Percentiles rank a stretch among this genome's conserved stretches.
phyloP scores from a whole-genome alignment of 768 basidiomycete genomes.

The Calocybe indica region DNA sequence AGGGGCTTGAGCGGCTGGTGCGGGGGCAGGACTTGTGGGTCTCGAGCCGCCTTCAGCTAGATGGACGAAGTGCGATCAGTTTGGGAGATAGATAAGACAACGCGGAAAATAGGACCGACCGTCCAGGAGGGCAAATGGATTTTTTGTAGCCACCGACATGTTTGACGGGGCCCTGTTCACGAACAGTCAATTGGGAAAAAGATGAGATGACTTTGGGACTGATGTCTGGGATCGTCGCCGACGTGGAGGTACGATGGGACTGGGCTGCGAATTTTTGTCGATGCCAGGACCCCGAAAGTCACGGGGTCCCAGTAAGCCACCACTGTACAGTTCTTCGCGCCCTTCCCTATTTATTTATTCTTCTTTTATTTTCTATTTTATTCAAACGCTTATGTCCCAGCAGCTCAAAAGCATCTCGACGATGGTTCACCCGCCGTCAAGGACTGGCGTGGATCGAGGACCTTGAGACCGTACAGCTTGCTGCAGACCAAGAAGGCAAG shows the following conservation, averaged over 20 bases:
- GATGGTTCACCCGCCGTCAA: conserved; percentile 66
- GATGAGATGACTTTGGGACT: conserved; percentile 4
- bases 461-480: conserved; percentile 80
- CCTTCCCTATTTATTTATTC: conserved; percentile 7
- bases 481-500: conserved; percentile 53
- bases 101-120: conserved; percentile 38
- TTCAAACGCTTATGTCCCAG: conserved; percentile 55
- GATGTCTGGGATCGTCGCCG: conserved; percentile 1
- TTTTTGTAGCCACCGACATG: conserved; percentile 90
- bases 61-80: conserved; percentile 2
- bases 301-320: conserved; percentile 45
- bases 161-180: conserved; percentile 56
- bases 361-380: not conserved
- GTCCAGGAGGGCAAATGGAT: conserved; percentile 80
- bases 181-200: conserved; percentile 19
- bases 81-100: conserved; percentile 12
- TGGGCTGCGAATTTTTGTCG: conserved; percentile 5
- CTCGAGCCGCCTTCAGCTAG: conserved; percentile 44
- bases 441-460: conserved; percentile 79
- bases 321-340: conserved; percentile 40
- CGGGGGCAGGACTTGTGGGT: conserved; percentile 33
- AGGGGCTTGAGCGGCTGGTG: conserved; percentile 22
- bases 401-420: conserved; percentile 86
- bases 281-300: conserved; percentile 6
- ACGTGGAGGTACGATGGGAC: conserved; percentile 4